A percentile compares a stretch with the other conserved stretches of the same genome.
Evolutionary conservation across 1,139 yeast species (phyloP).

Genomic region (Candida tropicalis): DNA sequence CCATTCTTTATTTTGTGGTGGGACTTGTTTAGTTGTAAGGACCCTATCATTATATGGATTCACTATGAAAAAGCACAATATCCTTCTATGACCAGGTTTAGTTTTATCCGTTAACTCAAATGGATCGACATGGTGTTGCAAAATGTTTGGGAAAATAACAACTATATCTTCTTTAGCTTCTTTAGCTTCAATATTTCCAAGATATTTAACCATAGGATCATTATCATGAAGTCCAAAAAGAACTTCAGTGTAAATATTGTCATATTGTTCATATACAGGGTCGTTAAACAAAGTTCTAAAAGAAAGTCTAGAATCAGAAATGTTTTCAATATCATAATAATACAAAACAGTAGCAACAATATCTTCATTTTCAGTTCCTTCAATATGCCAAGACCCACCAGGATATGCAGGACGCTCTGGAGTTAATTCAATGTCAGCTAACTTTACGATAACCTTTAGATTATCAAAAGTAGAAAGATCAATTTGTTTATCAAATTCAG

Average conservation of each 20-base stretch:
- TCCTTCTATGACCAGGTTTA: constrained; percentile 42
- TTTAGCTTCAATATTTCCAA: constrained; percentile 31
- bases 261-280: constrained; percentile 42
- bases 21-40: constrained; percentile 34
- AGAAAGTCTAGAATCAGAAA: constrained; percentile 35
- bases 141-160: constrained; percentile 41
- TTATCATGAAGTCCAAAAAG: constrained; percentile 35
- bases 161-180: constrained; percentile 32
- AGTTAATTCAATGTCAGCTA: constrained; percentile 45
- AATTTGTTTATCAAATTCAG: constrained; percentile 19
- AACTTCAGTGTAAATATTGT: constrained; percentile 24
- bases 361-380: constrained; percentile 46
- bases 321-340: constrained; percentile 46
- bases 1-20: constrained; percentile 47
- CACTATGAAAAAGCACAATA: constrained; percentile 42
- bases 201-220: constrained; percentile 22
- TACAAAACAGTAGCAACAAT: constrained; percentile 46
- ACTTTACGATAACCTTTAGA: constrained; percentile 43
- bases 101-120: constrained; percentile 38
- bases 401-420: constrained; percentile 42
- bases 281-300: constrained; percentile 37
- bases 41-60: constrained; percentile 40
- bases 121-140: constrained; percentile 44
- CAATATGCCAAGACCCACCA: constrained; percentile 52
- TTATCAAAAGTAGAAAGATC: constrained; percentile 22